Evolutionary conservation across 352 stramenopile species (phyloP).

Genomic region (Thalassiosira pacifica): DNA sequence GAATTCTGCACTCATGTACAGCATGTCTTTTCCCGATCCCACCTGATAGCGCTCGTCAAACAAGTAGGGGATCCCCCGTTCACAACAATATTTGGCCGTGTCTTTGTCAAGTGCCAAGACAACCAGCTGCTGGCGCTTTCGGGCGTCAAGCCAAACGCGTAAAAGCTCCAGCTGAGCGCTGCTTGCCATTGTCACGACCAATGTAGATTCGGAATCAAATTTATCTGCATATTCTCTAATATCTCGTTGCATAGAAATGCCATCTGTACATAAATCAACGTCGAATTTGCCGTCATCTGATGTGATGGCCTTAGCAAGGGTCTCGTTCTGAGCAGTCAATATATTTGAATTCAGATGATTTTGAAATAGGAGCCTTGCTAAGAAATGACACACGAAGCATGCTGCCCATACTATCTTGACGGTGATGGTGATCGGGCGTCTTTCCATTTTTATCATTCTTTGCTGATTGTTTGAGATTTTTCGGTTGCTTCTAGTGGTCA

Average conservation of each 20-base stretch:
- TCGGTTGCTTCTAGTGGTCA: too few species aligned
- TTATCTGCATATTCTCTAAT: background rate
- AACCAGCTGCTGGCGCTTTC: background rate
- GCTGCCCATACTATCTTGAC: too few species aligned
- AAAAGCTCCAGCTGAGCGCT: background rate
- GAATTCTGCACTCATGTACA: background rate
- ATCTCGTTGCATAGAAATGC: constrained; percentile 4
- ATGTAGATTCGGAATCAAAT: background rate
- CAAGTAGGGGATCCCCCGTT: background rate
- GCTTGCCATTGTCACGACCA: background rate
- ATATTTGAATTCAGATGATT: too few species aligned
- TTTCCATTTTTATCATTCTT: too few species aligned
- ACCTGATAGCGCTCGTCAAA: background rate
- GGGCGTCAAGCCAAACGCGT: background rate
- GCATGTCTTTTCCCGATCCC: background rate
- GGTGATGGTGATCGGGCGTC: too few species aligned
- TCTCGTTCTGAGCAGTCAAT: too few species aligned
- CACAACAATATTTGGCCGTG: background rate
- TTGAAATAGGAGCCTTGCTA: too few species aligned
- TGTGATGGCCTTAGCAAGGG: too few species aligned
- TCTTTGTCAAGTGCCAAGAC: background rate
- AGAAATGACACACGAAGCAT: too few species aligned
- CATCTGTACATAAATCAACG: background rate
- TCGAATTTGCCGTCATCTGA: background rate
- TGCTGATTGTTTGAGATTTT: too few species aligned